Base-by-base conservation (phyloP, 2,329 filamentous ascomycete species). In the Hypoxylon rubiginosum region DNA sequence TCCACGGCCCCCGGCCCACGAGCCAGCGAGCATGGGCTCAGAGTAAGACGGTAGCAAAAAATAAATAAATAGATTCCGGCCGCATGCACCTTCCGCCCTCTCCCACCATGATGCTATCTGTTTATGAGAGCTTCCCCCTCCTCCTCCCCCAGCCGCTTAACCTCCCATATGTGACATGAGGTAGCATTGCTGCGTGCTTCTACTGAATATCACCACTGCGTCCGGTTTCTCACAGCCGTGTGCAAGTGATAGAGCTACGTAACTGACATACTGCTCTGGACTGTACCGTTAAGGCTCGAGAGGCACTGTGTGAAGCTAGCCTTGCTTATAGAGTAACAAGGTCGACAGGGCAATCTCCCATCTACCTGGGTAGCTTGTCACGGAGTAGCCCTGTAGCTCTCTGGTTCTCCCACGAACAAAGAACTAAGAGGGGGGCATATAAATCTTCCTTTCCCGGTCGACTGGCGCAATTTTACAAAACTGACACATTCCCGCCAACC, bases 381-480 rank as follows among this genome's bases (percentile, higher is more conserved):
- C 49, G 41, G 51, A 43, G 46, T n/a, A 61, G 24, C 15, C 45
- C 8, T 9, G 39, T 43, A 17, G 39, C 39, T 41, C 36, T 17
- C n/a, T 10, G 15, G 36, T 41, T 41, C 48, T n/a, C n/a, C 15
- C 28, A 17, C 24, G 6, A 21, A 66, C 34, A 54, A 50, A 55
- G 49, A 57, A 43, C 28, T 54, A 19, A 36, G 30, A 19, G 52
- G 53, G 30, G 32, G 32, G 57, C 32, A 59, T 60, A 57, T 70
- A 59, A 58, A 58, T 46, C 63, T 81, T 70, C 91, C 91, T 92
- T 80, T 19, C 67, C 70, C 24, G 85, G 70, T 45, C 74, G 86
- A 39, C 73, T 78, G 19, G 83, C 84, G 17, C 76, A 79, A 81
- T 83, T 43, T 53, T 48, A 30, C 39, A n/a, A 26, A 60, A n/a